A percentile compares a stretch with the other conserved stretches of the same genome.
These are phyloP conservation scores for Aquilaria malaccensis DNA, from an alignment of 345 rosid species.

Conservation along the genomic window DNA sequence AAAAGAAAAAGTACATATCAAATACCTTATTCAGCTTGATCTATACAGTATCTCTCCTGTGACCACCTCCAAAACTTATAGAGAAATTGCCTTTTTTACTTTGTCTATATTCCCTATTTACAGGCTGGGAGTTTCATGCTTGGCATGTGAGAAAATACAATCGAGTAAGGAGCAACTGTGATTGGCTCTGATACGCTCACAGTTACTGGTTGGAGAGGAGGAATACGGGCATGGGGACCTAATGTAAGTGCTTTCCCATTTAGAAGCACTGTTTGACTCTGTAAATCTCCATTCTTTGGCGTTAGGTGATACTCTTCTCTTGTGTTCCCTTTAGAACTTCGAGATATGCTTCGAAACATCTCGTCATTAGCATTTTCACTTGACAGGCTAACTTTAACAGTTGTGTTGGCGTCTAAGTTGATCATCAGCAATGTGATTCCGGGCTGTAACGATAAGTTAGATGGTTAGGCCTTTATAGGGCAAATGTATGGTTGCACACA, in stretches of 20 bases:
- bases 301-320: conserved; percentile 89
- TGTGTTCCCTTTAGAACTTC: conserved; percentile 24
- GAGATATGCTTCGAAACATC: conserved; percentile 20
- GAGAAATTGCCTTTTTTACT: too few species aligned
- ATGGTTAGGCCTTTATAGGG: neutral
- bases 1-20: too few species aligned
- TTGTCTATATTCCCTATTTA: conserved; percentile 11
- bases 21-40: too few species aligned
- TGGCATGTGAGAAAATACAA: conserved; percentile 63
- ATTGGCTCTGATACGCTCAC: conserved; percentile 27
- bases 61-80: too few species aligned
- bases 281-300: conserved; percentile 64
- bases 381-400: conserved; percentile 31
- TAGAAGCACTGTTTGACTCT: conserved; percentile 67
- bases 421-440: conserved; percentile 62
- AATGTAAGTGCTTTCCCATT: conserved; percentile 54
- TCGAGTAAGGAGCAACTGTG: conserved; percentile 52
- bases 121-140: conserved; percentile 46
- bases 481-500: too few species aligned
- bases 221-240: conserved; percentile 52
- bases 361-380: conserved; percentile 15
- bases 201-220: conserved; percentile 45
- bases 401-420: conserved; percentile 55
- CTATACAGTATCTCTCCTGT: too few species aligned
- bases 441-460: conserved; percentile 30